These are phyloP conservation scores for Penicillium cinerascens DNA, from an alignment of 495 filamentous ascomycete species.

Conservation along the genomic window DNA sequence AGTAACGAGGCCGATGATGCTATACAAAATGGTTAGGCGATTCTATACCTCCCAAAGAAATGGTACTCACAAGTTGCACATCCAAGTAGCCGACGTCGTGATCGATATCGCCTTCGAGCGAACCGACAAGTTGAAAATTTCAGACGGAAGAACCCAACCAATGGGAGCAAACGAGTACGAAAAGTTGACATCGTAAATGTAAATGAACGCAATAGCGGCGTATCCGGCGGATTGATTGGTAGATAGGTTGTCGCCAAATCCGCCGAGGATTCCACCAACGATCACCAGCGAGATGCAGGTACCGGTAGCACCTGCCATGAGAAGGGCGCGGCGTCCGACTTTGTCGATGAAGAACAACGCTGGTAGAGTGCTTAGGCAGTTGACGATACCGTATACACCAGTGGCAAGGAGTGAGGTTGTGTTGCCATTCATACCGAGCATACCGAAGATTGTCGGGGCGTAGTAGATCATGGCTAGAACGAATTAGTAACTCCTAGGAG, in stretches of 20 bases:
- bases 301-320: slow-evolving; percentile 45
- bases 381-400: slow-evolving; percentile 75
- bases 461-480: slow-evolving; percentile 72
- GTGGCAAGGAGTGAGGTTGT: slow-evolving; percentile 70
- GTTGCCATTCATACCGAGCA: slow-evolving; percentile 61
- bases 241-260: slow-evolving; percentile 55
- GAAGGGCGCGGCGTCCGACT: slow-evolving; percentile 59
- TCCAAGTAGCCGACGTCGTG: slow-evolving; percentile 39
- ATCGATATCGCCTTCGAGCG: slow-evolving; percentile 40
- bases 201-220: slow-evolving; percentile 77
- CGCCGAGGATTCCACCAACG: slow-evolving; percentile 69
- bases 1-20: slow-evolving; percentile 71
- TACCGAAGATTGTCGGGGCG: slow-evolving; percentile 68
- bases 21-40: slow-evolving; percentile 6
- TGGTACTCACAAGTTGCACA: slow-evolving; percentile 40
- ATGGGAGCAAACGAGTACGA: slow-evolving; percentile 52
- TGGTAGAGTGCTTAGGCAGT: slow-evolving; percentile 71
- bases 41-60: background rate
- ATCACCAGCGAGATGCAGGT: slow-evolving; percentile 68
- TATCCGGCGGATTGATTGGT: slow-evolving; percentile 64
- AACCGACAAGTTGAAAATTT: slow-evolving; percentile 40
- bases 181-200: slow-evolving; percentile 79
- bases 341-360: slow-evolving; percentile 75
- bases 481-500: background rate
- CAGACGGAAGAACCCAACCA: slow-evolving; percentile 42